Base-by-base conservation (phyloP, 1,284 basidiomycete species). In the Papiliotrema laurentii region DNA sequence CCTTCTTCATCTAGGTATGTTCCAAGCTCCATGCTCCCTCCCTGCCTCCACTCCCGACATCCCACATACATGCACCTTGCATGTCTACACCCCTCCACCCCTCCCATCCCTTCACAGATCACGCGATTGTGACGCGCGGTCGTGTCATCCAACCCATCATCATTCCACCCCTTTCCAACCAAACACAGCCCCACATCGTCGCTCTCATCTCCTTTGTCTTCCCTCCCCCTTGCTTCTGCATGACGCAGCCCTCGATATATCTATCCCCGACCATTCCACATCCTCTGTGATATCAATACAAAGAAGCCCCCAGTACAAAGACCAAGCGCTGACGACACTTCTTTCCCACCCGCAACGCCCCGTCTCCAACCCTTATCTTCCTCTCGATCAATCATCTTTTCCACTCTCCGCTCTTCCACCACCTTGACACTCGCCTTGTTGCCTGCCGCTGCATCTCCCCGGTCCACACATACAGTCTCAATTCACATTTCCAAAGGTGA, bases 361-460 rank as follows among this genome's bases (percentile, higher is more conserved):
- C n/a, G n/a, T 31, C 19, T 49, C n/a, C 34, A 10, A 49, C 47
- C n/a, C 38, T 37, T 46, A 33, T 49, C 41, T 33, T n/a, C 47
- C n/a, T n/a, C n/a, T n/a, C n/a, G n/a, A n/a, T n/a, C n/a, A n/a
- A n/a, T n/a, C n/a, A n/a, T n/a, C n/a, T n/a, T n/a, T n/a, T n/a
- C n/a, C n/a, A n/a, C n/a, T n/a, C n/a, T n/a, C n/a, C n/a, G n/a
- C n/a, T n/a, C n/a, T 19, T 21, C 38, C 38, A 39, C n/a, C 21
- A 11, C 38, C 21, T 39, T 10, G 14, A 18, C 34, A 36, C 18
- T n/a, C n/a, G n/a, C n/a, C n/a, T 38, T 36, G 6, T 39, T n/a
- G 26, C 36, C 14, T 39, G 34, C 9, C 45, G 45, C 25, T 40
- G 7, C 11, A 40, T 36, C 18, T 18, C 14, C 9, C 34, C 38